Conservation (phyloP, 345 rosid genomes). For the Toxicodendron radicans region DNA sequence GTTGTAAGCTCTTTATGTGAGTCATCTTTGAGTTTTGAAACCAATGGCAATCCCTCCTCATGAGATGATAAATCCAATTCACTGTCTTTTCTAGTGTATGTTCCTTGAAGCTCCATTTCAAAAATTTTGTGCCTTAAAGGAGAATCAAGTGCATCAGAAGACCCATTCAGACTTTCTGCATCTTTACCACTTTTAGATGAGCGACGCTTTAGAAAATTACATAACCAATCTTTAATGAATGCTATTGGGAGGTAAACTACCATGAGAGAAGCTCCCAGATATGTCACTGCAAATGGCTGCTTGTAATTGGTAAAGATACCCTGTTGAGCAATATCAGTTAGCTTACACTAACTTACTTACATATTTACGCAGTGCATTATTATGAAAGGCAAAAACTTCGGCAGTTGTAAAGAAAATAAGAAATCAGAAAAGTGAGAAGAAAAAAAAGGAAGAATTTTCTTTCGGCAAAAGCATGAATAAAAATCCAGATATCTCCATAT, state of each 20-base stretch:
- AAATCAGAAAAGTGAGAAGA: neutral
- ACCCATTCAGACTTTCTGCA: constrained; percentile 39
- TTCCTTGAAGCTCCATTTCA: constrained; percentile 80
- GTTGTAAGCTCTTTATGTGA: constrained; percentile 53
- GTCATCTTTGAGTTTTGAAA: constrained; percentile 60
- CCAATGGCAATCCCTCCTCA: constrained; percentile 65
- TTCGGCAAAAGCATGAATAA: neutral
- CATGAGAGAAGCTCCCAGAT: constrained; percentile 98
- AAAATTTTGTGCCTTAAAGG: constrained; percentile 56
- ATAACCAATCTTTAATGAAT: constrained; percentile 82
- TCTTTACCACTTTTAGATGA: constrained; percentile 54
- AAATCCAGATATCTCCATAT: neutral
- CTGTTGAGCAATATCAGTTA: constrained; percentile 41
- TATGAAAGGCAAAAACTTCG: neutral
- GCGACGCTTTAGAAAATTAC: constrained; percentile 43
- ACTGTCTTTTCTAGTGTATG: constrained; percentile 73
- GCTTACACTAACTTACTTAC: neutral
- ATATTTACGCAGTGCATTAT: neutral
- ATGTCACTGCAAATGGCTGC: constrained; percentile 98
- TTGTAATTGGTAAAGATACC: constrained; percentile 87
- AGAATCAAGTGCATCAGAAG: constrained; percentile 53
- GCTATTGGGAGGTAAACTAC: constrained; percentile 96
- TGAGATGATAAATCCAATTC: constrained; percentile 55
- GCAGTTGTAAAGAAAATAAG: neutral
- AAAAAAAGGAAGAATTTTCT: neutral